Percentiles rank a stretch among this genome's conserved stretches.
phyloP scores from a whole-genome alignment of 2,329 filamentous ascomycete genomes.

The Epichloe elymi region DNA sequence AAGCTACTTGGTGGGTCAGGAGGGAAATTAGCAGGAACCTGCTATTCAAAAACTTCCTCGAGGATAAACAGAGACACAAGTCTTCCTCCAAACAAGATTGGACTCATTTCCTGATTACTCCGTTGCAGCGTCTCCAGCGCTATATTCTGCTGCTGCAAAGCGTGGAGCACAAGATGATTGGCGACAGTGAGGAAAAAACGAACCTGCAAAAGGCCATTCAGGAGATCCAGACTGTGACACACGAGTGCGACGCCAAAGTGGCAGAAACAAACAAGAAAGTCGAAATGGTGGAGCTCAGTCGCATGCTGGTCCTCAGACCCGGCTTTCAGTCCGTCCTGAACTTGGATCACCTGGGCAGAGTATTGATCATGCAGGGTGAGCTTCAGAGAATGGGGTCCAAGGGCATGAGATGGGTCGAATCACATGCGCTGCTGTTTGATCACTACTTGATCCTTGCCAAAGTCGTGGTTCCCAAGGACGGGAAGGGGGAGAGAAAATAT shows the following conservation, averaged over 20 bases:
- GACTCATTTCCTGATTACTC: slow-evolving; percentile 88
- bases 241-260: slow-evolving; percentile 85
- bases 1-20: slow-evolving; percentile 69
- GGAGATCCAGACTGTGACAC: slow-evolving; percentile 78
- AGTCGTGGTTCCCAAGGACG: slow-evolving; percentile 53
- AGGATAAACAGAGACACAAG: slow-evolving; percentile 65
- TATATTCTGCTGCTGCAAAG: slow-evolving; percentile 75
- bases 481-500: slow-evolving; percentile 66
- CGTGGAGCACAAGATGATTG: slow-evolving; percentile 69
- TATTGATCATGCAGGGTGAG: slow-evolving; percentile 80
- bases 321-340: slow-evolving; percentile 85
- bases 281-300: slow-evolving; percentile 68
- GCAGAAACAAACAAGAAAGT: slow-evolving; percentile 89
- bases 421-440: slow-evolving; percentile 86
- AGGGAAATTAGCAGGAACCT: slow-evolving; percentile 76
- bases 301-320: slow-evolving; percentile 72
- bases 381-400: slow-evolving; percentile 79
- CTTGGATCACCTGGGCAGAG: slow-evolving; percentile 82
- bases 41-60: slow-evolving; percentile 74
- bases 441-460: slow-evolving; percentile 94
- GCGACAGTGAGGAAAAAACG: slow-evolving; percentile 78
- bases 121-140: slow-evolving; percentile 82
- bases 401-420: slow-evolving; percentile 87
- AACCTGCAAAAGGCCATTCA: slow-evolving; percentile 76
- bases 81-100: slow-evolving; percentile 74